These are phyloP conservation scores for Skeletonema potamos DNA, from an alignment of 108 stramenopile species.

Conservation along the genomic window DNA sequence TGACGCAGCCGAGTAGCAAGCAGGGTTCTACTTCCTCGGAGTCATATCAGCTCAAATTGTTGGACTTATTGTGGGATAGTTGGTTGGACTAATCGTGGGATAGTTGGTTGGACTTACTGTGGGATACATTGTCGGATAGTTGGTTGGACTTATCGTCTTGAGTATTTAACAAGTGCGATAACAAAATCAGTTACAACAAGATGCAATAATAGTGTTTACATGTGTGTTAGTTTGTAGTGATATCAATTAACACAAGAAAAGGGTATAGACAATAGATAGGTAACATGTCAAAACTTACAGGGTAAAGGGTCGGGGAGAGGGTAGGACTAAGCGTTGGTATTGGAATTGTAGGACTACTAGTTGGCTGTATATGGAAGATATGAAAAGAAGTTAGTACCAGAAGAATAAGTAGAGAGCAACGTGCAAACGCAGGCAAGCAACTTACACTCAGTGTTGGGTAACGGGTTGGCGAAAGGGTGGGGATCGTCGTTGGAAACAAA, in stretches of 20 bases:
- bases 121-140: neutral
- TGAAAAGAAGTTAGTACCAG: neutral
- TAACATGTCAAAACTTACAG: neutral
- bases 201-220: no score
- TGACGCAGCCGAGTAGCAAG: no score
- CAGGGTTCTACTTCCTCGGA: no score
- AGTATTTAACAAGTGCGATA: neutral
- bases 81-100: neutral
- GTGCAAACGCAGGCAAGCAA: no score
- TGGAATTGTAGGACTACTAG: neutral
- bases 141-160: neutral
- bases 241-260: no score
- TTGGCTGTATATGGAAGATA: neutral
- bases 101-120: neutral
- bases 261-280: neutral
- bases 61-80: neutral
- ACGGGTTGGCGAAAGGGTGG: neutral
- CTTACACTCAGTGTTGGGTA: neutral
- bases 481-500: neutral
- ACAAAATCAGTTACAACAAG: neutral
- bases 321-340: neutral
- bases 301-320: neutral
- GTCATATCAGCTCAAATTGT: no score
- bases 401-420: neutral
- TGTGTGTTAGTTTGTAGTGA: no score